Conservation (phyloP, 345 rosid species). For the Citrus mangshanensis region DNA sequence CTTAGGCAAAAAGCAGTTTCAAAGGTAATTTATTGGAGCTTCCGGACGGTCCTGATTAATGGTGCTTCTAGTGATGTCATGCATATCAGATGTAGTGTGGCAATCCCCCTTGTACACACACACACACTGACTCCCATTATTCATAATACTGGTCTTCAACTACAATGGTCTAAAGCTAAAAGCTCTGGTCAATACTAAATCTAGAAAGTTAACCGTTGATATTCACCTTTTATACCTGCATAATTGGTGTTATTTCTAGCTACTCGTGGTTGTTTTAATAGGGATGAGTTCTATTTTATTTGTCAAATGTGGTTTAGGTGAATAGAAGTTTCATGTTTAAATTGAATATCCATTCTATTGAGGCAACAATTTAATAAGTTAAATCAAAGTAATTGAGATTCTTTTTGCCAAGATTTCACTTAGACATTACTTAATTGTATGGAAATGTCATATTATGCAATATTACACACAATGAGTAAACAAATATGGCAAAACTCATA, state of each 20-base stretch:
- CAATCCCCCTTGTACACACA: too few species aligned
- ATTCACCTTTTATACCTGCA: background rate
- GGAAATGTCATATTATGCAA: background rate
- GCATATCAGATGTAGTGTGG: background rate
- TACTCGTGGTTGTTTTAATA: background rate
- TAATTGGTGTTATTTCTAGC: background rate
- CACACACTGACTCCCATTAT: background rate
- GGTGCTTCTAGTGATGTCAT: background rate
- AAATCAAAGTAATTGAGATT: background rate
- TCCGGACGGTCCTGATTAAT: background rate
- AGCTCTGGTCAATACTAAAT: background rate
- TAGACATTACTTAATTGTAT: background rate
- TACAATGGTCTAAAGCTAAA: background rate
- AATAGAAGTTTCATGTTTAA: background rate
- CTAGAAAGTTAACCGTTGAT: background rate
- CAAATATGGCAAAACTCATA: background rate
- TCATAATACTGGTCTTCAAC: background rate
- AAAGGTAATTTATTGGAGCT: conserved; percentile 53
- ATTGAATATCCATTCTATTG: background rate
- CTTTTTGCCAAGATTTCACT: background rate
- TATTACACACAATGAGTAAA: background rate
- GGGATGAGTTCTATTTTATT: background rate
- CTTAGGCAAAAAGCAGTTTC: conserved; percentile 94
- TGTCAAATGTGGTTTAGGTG: background rate
- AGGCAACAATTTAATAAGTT: background rate